Evolutionary conservation across 495 filamentous ascomycete genomes (phyloP).

Genomic region (Xylaria acuta): DNA sequence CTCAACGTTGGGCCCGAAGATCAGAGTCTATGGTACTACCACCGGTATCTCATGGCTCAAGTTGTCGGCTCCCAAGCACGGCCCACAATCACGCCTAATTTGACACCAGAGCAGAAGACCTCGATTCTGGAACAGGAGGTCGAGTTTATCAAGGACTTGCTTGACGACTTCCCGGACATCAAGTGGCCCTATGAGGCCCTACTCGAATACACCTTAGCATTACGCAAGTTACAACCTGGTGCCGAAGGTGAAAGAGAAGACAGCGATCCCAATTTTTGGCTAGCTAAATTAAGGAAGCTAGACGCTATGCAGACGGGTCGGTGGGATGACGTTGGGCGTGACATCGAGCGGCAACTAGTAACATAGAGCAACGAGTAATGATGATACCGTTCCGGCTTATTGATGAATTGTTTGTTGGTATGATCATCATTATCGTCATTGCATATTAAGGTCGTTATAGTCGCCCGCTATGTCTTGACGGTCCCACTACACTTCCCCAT

Average conservation of each 20-base stretch:
- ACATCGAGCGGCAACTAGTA: constrained; percentile 27
- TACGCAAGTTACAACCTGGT: constrained; percentile 53
- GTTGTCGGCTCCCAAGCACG: constrained; percentile 46
- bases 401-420: not conserved
- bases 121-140: constrained; percentile 73
- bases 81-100: constrained; percentile 67
- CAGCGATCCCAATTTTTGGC: constrained; percentile 62
- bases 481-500: constrained; percentile 39
- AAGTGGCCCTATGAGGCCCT: constrained; percentile 84
- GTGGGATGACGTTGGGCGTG: constrained; percentile 68
- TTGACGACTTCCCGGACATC: constrained; percentile 75
- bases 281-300: constrained; percentile 65
- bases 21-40: constrained; percentile 96
- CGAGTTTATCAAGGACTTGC: constrained; percentile 70
- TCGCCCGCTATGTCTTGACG: constrained; percentile 21
- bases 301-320: constrained; percentile 74
- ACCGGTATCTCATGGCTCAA: constrained; percentile 67
- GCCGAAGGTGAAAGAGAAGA: constrained; percentile 45
- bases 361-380: constrained; percentile 17
- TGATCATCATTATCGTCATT: constrained; percentile 1
- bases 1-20: constrained; percentile 87
- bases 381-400: constrained; percentile 13
- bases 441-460: not conserved
- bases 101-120: constrained; percentile 66
- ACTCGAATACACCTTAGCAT: constrained; percentile 63